phyloP scores from a whole-genome alignment of 768 basidiomycete species.

The Dendrothele bispora region DNA sequence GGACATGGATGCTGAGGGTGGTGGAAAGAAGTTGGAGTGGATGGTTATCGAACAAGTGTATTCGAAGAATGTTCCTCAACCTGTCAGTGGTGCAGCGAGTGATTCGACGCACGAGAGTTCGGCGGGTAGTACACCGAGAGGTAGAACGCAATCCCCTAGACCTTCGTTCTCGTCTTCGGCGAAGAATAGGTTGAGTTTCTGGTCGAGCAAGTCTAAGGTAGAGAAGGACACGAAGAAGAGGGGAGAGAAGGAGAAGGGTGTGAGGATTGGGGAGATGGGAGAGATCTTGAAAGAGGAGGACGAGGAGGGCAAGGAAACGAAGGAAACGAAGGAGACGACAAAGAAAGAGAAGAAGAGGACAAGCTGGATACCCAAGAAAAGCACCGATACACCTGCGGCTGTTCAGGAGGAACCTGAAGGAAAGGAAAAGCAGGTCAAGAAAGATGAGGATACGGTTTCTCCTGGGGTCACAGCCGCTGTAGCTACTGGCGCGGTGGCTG shows the following conservation, averaged over 20 bases:
- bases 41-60: slow-evolving; percentile 69
- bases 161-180: slow-evolving; percentile 49
- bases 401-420: slow-evolving; percentile 8
- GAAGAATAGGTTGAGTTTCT: slow-evolving; percentile 67
- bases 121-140: neutral
- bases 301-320: slow-evolving; percentile 22
- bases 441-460: neutral
- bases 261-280: slow-evolving; percentile 67
- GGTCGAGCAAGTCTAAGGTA: slow-evolving; percentile 24
- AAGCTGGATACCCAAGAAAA: slow-evolving; percentile 15
- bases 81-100: slow-evolving; percentile 1
- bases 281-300: slow-evolving; percentile 62
- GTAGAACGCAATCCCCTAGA: slow-evolving; percentile 38
- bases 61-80: slow-evolving; percentile 34
- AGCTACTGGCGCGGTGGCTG: neutral
- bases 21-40: slow-evolving; percentile 53
- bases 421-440: neutral
- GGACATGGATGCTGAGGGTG: slow-evolving; percentile 17
- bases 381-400: slow-evolving; percentile 7
- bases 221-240: slow-evolving; percentile 35
- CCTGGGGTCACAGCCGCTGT: slow-evolving; percentile 6
- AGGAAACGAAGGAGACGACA: slow-evolving; percentile 15
- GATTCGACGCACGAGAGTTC: neutral
- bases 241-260: slow-evolving; percentile 24
- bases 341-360: slow-evolving; percentile 13